Percentiles rank a stretch among this genome's conserved stretches.
Evolutionary conservation across 164 flowering plant genomes (phyloP).

Genomic region (Euptelea pleiosperma): DNA sequence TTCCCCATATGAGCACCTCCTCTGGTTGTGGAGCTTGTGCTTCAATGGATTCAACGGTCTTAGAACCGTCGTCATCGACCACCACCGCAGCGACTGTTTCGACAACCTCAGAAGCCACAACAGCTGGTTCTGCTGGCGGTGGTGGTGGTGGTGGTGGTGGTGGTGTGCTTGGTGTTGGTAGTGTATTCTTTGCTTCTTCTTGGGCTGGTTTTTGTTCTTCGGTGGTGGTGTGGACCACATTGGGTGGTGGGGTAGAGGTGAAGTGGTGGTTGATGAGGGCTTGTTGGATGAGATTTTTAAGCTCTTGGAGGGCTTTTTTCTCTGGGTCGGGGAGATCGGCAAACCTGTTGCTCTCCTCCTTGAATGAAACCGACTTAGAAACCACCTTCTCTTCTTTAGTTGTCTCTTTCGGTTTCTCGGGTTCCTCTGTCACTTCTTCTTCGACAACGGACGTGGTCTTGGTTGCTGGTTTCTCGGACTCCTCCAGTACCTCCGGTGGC

Average conservation of each 20-base stretch:
- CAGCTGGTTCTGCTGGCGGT: too few relatives aligned
- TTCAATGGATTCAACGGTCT: conserved; percentile 63
- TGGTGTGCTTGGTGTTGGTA: too few relatives aligned
- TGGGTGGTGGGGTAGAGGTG: conserved; percentile 41
- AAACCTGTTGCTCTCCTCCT: conserved; percentile 71
- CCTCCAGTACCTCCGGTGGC: too few relatives aligned
- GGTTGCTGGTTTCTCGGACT: too few relatives aligned
- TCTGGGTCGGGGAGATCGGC: conserved; percentile 64
- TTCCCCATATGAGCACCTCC: conserved; percentile 71
- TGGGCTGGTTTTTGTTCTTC: conserved; percentile 18
- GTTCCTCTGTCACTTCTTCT: too few relatives aligned
- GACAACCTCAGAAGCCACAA: too few relatives aligned
- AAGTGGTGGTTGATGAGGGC: conserved; percentile 67
- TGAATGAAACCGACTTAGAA: conserved; percentile 57
- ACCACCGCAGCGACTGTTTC: conserved; percentile 14
- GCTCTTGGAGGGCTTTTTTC: conserved; percentile 70
- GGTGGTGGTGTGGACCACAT: conserved; percentile 22
- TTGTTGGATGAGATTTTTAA: conserved; percentile 53
- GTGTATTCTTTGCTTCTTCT: conserved; percentile 5
- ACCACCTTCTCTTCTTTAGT: conserved; percentile 34
- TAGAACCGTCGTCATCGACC: conserved; percentile 59
- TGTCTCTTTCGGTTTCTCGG: conserved; percentile 18
- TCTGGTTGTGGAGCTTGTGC: conserved; percentile 47
- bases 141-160: too few relatives aligned
- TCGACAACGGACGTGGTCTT: too few relatives aligned